Evolutionary conservation across 1,284 basidiomycete species (phyloP).

Genomic region (Marasmius tenuissimus): DNA sequence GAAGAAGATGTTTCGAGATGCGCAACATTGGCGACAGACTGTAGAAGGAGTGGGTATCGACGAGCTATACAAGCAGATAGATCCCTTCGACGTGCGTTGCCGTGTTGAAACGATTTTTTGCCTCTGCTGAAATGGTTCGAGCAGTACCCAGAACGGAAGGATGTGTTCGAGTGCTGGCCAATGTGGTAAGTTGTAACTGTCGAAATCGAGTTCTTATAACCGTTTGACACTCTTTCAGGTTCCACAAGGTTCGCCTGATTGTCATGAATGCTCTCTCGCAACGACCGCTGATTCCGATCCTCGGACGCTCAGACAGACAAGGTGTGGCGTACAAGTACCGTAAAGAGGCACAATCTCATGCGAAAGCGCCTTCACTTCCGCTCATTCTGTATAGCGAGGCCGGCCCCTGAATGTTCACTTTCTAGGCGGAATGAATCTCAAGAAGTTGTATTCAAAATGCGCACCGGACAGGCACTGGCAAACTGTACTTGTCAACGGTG

Average conservation of each 20-base stretch:
- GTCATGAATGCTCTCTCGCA: not conserved
- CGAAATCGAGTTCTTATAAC: not conserved
- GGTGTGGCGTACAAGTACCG: constrained; percentile 28
- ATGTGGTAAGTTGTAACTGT: constrained; percentile 38
- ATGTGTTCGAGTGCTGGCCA: constrained; percentile 72
- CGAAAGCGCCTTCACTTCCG: not conserved
- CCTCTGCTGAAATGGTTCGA: not conserved
- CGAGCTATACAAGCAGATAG: constrained; percentile 45
- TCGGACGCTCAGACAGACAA: constrained; percentile 53
- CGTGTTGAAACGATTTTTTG: not conserved
- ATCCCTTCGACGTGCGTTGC: constrained; percentile 56
- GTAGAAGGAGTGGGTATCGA: constrained; percentile 55
- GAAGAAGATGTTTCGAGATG: constrained; percentile 36
- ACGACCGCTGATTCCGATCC: not conserved
- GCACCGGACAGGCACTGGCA: constrained; percentile 66
- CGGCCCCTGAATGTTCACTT: constrained; percentile 67
- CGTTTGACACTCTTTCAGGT: constrained; percentile 25
- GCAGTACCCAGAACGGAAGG: constrained; percentile 67
- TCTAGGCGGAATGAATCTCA: constrained; percentile 59
- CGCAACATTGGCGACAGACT: constrained; percentile 52
- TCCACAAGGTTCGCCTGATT: constrained; percentile 57
- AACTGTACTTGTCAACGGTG: constrained; percentile 59
- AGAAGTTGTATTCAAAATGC: constrained; percentile 58
- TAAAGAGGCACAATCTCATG: too few relatives aligned
- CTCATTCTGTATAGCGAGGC: constrained; percentile 49